Evolutionary conservation across 441 rosid genomes (phyloP).

Genomic region (Mallotus repandus): DNA sequence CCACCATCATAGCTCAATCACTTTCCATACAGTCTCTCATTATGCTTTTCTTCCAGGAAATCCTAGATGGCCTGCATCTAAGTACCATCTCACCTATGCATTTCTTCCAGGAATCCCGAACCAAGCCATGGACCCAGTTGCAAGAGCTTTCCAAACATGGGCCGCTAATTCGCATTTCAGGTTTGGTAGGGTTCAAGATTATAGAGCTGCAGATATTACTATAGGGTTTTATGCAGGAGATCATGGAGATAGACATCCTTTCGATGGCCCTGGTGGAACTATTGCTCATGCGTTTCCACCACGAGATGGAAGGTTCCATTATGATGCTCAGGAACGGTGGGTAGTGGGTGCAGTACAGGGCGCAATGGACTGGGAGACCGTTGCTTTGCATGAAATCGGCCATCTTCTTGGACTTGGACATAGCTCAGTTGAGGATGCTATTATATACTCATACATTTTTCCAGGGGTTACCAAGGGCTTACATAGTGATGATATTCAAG

Average conservation of each 20-base stretch:
- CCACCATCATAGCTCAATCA: not conserved
- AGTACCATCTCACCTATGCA: slow-evolving; percentile 27
- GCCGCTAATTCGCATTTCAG: slow-evolving; percentile 22
- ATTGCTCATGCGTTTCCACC: slow-evolving; percentile 25
- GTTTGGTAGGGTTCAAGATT: slow-evolving; percentile 1
- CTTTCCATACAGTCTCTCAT: slow-evolving; percentile 24
- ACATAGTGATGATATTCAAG: slow-evolving; percentile 18
- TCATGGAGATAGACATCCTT: slow-evolving; percentile 17
- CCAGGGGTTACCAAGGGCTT: not conserved
- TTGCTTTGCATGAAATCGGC: slow-evolving; percentile 23
- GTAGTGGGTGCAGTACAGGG: not conserved
- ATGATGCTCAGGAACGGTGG: slow-evolving; percentile 20
- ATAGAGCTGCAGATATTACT: not conserved
- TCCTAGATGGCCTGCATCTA: slow-evolving; percentile 22
- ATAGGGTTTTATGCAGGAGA: not conserved
- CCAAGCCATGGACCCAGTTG: slow-evolving; percentile 8
- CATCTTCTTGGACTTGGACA: slow-evolving; percentile 24
- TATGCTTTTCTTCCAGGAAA: slow-evolving; percentile 14
- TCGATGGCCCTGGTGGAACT: slow-evolving; percentile 16
- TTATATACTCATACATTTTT: slow-evolving; percentile 6
- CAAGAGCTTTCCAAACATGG: slow-evolving; percentile 32
- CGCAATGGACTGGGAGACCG: slow-evolving; percentile 13
- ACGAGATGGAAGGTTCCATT: slow-evolving; percentile 16
- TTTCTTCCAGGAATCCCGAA: slow-evolving; percentile 12
- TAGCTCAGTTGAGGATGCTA: slow-evolving; percentile 6